Evolutionary conservation across 306 rosid genomes (phyloP).

Genomic region (Vachellia pachyceras): DNA sequence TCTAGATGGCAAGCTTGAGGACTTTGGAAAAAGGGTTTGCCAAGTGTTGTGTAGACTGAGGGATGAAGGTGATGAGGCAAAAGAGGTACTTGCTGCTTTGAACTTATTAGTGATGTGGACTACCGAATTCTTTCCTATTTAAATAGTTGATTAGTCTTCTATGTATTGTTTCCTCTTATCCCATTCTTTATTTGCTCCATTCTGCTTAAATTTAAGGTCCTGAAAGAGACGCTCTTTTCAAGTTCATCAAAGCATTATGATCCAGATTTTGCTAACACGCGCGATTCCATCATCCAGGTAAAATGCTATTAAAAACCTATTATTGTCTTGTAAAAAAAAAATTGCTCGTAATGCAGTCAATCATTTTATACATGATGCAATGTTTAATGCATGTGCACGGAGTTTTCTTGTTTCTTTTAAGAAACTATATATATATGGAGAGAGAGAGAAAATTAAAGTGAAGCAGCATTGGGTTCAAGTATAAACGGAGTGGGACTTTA

Average conservation of each 20-base stretch:
- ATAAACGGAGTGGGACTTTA: background rate
- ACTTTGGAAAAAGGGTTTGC: constrained; percentile 81
- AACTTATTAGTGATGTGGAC: constrained; percentile 21
- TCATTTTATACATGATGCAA: too few species aligned
- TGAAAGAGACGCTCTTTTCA: constrained; percentile 72
- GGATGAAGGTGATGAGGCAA: constrained; percentile 76
- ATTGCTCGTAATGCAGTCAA: constrained; percentile 1
- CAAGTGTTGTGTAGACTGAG: constrained; percentile 76
- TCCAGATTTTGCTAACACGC: constrained; percentile 71
- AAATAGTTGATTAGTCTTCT: constrained; percentile 15
- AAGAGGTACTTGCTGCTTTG: constrained; percentile 59
- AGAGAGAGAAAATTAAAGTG: background rate
- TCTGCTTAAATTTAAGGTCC: constrained; percentile 52
- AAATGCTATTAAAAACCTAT: constrained; percentile 32
- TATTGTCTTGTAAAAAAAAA: constrained; percentile 22
- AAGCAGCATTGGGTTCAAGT: background rate
- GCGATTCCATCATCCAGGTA: constrained; percentile 88
- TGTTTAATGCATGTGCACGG: background rate
- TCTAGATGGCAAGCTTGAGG: constrained; percentile 71
- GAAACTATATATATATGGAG: background rate
- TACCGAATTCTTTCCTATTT: constrained; percentile 1
- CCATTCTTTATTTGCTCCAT: constrained; percentile 29
- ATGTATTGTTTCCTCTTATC: constrained; percentile 25
- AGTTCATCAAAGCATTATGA: constrained; percentile 60
- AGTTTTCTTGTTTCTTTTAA: background rate